Evolutionary conservation across 169 alveolate species (phyloP), one percentile per base, ranked within the genome.

Genomic region (Plasmodium berghei): DNA sequence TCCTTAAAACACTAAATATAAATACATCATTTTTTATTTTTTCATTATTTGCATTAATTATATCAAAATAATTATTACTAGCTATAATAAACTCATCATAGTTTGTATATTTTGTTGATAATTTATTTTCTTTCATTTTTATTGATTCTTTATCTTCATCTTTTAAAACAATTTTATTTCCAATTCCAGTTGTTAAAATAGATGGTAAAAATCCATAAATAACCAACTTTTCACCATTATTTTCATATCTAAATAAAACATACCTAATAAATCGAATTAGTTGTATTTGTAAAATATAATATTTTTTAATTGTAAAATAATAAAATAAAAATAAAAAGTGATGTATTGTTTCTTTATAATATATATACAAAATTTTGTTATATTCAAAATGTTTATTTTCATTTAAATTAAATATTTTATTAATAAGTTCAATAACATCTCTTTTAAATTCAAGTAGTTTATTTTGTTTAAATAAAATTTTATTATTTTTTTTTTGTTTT

Each of bases 1-100:
- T 83, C 48, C 90, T 54, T 28, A 83, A 61, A 12, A 83, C 70
- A 59, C 90, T 83, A 83, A 83, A 83, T 9, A 83, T 83, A 45
- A 83, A 83, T 0, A 83, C 90, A 16, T 83, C 90, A 56, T 83
- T 83, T 67, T 66, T 83, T 2, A 83, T 72, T 18, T 42, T 69
- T 16, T 67, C 48, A 40, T 83, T 83, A 14, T 70, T 69, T n/a
- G 16, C 14, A 34, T 83, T 83, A 22, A 54, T 45, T 1, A 83
- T 28, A 16, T 69, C 85, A 59, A 56, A 83, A 42, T 83, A 52
- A 61, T 83, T 20, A 16, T 83, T 83, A 61, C 90, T 83, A 14
- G 72, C 72, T 12, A 58, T 20, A 54, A 83, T 52, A 46, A 83
- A 83, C 22, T 83, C 90, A 26, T 83, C 90, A 56, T 83, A 83